phyloP scores from a whole-genome alignment of 306 rosid species.

The Prunus persica region Prunus_persica_NCBIv2 NC_034013.1:9367501-9368000 shows the following conservation, averaged over 20 bases:
- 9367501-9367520: not conserved
- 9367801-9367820: conserved; percentile 60
- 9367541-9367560: not conserved
- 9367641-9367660: not conserved
- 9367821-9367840: conserved; percentile 53
- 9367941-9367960: not conserved
- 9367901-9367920: not conserved
- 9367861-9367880: conserved; percentile 20
- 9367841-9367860: conserved; percentile 58
- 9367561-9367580: not conserved
- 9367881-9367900: not conserved
- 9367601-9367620: not conserved
- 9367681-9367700: conserved; percentile 42
- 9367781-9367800: conserved; percentile 55
- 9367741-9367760: conserved; percentile 55
- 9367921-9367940: too few relatives aligned
- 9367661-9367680: conserved; percentile 67
- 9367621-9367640: not conserved
- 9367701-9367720: conserved; percentile 39
- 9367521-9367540: not conserved
- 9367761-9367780: conserved; percentile 53
- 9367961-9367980: not conserved
- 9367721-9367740: conserved; percentile 56
- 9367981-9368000: conserved; percentile 8
- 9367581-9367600: not conserved